These are phyloP conservation scores for Cyclocybe cylindracea DNA, from an alignment of 768 basidiomycete species.

Conservation along the genomic window DNA sequence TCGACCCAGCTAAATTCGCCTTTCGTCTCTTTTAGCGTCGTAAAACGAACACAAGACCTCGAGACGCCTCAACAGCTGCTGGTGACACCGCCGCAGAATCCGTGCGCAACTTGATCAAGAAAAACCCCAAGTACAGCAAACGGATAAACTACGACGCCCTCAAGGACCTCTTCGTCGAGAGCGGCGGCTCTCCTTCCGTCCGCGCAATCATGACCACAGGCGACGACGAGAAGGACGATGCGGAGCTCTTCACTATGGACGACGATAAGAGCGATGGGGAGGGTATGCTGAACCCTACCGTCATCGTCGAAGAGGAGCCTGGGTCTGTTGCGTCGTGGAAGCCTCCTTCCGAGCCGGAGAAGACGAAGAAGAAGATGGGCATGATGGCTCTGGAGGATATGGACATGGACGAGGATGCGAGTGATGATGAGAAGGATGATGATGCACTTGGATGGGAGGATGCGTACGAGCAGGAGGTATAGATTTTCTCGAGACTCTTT, in stretches of 20 bases:
- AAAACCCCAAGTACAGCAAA: constrained; percentile 86
- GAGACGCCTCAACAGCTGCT: constrained; percentile 71
- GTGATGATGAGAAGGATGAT: constrained; percentile 54
- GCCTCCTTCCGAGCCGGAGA: constrained; percentile 17
- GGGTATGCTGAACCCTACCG: constrained; percentile 25
- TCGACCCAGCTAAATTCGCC: constrained; percentile 1
- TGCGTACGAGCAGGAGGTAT: constrained; percentile 77
- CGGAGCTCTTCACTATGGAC: constrained; percentile 42
- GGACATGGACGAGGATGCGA: constrained; percentile 45
- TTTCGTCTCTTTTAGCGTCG: constrained; percentile 53
- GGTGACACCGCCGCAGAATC: constrained; percentile 77
- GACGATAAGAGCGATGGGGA: constrained; percentile 27
- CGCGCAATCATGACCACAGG: constrained; percentile 28
- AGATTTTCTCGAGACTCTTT: neutral
- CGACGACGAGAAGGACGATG: constrained; percentile 47
- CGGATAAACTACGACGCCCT: constrained; percentile 94
- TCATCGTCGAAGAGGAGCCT: constrained; percentile 50
- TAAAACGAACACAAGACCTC: constrained; percentile 61
- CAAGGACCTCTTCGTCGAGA: constrained; percentile 71
- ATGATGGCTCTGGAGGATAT: constrained; percentile 22
- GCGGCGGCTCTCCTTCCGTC: constrained; percentile 29
- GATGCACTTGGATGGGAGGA: constrained; percentile 39
- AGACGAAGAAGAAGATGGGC: constrained; percentile 23
- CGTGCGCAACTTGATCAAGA: constrained; percentile 76
- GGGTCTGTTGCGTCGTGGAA: constrained; percentile 31